Percentiles rank a stretch among this genome's conserved stretches.
phyloP scores from a whole-genome alignment of 208 protist genomes.

The Leishmania tropica region DNA sequence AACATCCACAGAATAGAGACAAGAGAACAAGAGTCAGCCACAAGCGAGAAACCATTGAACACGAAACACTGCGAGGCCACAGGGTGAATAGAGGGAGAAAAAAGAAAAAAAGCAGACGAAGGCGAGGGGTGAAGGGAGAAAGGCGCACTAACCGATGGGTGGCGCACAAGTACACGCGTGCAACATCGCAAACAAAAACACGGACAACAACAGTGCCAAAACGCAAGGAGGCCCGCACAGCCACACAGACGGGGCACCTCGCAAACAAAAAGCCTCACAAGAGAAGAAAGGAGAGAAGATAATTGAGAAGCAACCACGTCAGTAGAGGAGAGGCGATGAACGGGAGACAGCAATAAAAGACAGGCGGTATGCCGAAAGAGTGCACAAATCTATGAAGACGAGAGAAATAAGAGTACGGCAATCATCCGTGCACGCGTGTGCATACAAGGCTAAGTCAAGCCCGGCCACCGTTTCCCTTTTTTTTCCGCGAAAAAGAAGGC shows the following conservation, averaged over 20 bases:
- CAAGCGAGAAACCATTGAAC: neutral
- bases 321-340: neutral
- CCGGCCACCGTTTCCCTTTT: neutral
- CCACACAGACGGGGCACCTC: neutral
- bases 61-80: neutral
- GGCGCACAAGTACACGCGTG: neutral
- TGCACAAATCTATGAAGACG: neutral
- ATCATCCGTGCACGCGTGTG: neutral
- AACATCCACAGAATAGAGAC: neutral
- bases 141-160: neutral
- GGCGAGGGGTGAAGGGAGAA: neutral
- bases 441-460: neutral
- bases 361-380: neutral
- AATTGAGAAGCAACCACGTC: neutral
- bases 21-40: neutral
- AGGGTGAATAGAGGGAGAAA: neutral
- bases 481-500: neutral
- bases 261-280: neutral
- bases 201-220: neutral
- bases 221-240: neutral
- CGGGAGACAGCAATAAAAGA: neutral
- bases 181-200: neutral
- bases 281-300: neutral
- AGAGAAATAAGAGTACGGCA: neutral
- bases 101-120: neutral